Evolutionary conservation across 768 basidiomycete species (phyloP).

Genomic region (Lanmaoa rubissima): DNA sequence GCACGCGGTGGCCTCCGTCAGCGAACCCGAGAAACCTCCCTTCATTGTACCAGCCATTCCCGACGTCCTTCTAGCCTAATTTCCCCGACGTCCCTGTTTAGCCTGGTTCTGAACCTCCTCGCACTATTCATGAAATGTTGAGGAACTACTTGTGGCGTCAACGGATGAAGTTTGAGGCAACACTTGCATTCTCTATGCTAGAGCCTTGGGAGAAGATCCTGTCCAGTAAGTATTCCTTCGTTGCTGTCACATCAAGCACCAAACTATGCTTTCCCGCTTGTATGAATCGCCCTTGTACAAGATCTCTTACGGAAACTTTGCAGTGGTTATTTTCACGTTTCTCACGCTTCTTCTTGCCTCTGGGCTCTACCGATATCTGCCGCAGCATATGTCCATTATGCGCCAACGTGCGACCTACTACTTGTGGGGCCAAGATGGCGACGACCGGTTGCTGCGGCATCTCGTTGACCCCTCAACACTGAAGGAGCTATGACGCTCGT

Average conservation of each 20-base stretch:
- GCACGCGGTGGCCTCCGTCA: not conserved
- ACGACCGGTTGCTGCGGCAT: conserved; percentile 33
- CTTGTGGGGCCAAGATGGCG: conserved; percentile 52
- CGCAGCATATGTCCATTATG: conserved; percentile 55
- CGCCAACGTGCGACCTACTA: conserved; percentile 59
- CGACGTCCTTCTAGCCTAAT: not conserved
- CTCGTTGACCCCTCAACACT: conserved; percentile 29
- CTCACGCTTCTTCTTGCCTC: conserved; percentile 47
- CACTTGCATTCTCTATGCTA: conserved; percentile 58
- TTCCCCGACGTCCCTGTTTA: not conserved
- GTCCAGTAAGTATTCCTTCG: conserved; percentile 43
- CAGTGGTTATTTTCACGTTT: conserved; percentile 44
- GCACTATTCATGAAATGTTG: conserved; percentile 27
- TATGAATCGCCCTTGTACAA: not conserved
- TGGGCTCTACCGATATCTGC: conserved; percentile 57
- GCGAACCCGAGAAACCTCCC: not conserved
- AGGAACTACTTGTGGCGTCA: conserved; percentile 33
- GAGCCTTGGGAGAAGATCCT: conserved; percentile 71
- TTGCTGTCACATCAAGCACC: not conserved
- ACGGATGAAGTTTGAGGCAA: conserved; percentile 44
- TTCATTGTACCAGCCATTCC: not conserved
- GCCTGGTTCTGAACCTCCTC: not conserved
- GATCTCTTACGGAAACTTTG: conserved; percentile 6
- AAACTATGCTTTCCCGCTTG: not conserved
- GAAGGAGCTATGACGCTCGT: conserved; percentile 26